phyloP scores from a whole-genome alignment of 192 early-diverging fungal genomes.

The Gamsiella multidivaricata region DNA sequence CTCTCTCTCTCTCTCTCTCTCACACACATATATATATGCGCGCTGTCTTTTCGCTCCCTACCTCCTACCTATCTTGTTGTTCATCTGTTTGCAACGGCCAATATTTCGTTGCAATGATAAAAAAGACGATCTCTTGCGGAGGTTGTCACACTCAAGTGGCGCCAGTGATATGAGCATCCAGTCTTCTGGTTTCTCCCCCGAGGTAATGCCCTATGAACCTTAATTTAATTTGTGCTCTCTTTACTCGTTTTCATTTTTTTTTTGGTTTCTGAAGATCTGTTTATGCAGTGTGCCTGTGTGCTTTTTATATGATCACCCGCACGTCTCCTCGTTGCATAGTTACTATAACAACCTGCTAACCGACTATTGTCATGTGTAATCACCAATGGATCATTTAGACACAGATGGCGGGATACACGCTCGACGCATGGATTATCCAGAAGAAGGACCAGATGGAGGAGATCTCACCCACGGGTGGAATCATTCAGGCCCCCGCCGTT shows the following conservation, averaged over 20 bases:
- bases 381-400: neutral
- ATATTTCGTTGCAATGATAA: neutral
- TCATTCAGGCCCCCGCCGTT: slow-evolving; percentile 14
- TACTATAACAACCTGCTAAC: too few relatives aligned
- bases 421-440: slow-evolving; percentile 50
- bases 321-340: too few relatives aligned
- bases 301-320: too few relatives aligned
- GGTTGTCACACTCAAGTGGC: slow-evolving; percentile 12
- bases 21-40: too few relatives aligned
- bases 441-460: slow-evolving; percentile 52
- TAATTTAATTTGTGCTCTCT: neutral
- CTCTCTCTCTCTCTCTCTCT: too few relatives aligned
- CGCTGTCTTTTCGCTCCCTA: neutral
- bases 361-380: too few relatives aligned
- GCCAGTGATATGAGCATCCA: neutral
- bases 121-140: neutral
- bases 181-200: neutral
- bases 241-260: neutral
- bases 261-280: neutral
- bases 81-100: neutral
- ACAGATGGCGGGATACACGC: slow-evolving; percentile 16
- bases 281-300: too few relatives aligned
- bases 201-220: neutral
- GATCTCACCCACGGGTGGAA: slow-evolving; percentile 4
- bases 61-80: neutral